These are phyloP conservation scores for Boletales sp. DNA, from an alignment of 768 basidiomycete species.

Conservation along the genomic window DNA sequence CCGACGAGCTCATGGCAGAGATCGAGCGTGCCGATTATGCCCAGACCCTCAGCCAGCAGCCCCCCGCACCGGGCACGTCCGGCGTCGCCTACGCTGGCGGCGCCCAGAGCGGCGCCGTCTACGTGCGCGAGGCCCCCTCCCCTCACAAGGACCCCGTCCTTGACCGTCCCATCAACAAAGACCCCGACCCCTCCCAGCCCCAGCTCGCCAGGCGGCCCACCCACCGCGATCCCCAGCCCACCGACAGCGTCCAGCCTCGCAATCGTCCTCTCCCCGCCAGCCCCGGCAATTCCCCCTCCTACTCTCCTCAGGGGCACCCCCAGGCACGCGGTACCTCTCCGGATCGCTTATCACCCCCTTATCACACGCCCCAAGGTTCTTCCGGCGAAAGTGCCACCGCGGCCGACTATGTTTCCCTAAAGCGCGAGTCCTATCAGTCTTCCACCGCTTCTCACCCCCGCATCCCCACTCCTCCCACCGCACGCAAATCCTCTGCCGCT, in stretches of 20 bases:
- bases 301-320: conserved; percentile 40
- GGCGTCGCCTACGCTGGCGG: conserved; percentile 48
- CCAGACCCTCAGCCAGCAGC: conserved; percentile 6
- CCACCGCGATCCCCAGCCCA: conserved; percentile 37
- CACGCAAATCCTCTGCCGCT: conserved; percentile 23
- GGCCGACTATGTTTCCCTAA: conserved; percentile 40
- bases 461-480: conserved; percentile 26
- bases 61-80: conserved; percentile 34
- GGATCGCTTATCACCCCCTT: conserved; percentile 50
- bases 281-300: conserved; percentile 34
- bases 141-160: conserved; percentile 49
- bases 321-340: conserved; percentile 46
- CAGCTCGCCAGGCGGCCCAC: conserved; percentile 13
- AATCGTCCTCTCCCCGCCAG: conserved; percentile 32
- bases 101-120: conserved; percentile 37
- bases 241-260: conserved; percentile 21
- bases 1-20: no score
- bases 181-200: no score
- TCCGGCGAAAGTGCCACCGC: conserved; percentile 41
- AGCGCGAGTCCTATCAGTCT: conserved; percentile 43
- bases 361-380: conserved; percentile 45
- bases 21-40: no score
- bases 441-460: conserved; percentile 26
- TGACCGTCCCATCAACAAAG: conserved; percentile 29
- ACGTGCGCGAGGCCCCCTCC: conserved; percentile 36